Base-by-base conservation (phyloP, 306 rosid species). In the Pyrus pyrifolia region DNA sequence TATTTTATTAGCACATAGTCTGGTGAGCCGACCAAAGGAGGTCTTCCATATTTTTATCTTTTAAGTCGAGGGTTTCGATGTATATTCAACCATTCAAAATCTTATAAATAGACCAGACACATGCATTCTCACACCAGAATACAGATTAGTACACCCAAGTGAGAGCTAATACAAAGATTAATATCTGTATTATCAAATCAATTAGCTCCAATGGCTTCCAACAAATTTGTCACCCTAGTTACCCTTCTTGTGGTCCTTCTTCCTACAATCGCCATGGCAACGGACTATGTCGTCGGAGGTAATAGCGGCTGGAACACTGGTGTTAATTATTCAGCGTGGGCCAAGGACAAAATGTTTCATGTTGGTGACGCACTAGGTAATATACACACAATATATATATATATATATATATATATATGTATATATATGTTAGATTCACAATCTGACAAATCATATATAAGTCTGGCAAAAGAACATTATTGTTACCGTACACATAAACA, bases 351-450 rank as follows among this genome's bases (percentile, higher is more conserved):
- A 64, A 33, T 63, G 4, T 81, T 81, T 60, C 18, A 14, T 27
- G 84, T 81, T 76, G 78, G 74, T 25, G 84, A 81, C 23, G 52
- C 61, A 3, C 59, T 81, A 13, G 73, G 84, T 81, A 76, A n/a
- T 64, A 35, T 8, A 22, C 3, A 62, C 31, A 40, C 29, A 29
- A 6, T 0, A 33, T 33, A 33, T 33, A 6, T 33, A 31, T 31
- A 31, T 31, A 35, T 35, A 35, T 35, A 35, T 35, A 25, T 25
- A 25, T 0, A 33, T 33, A 33, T 33, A 6, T 33, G 3, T 31
- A 31, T 31, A 35, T 35, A 35, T 35, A 35, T 35, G 40, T 2
- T 0, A 35, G 40, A 35, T 35, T 35, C 40, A 1, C 40, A 35
- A 6, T 33, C 8, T 33, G 9, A 35, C 40, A 35, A 35, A 35